Base-by-base conservation (phyloP, 371 early-diverging fungal genomes). In the Rhizopus arrhizus region DNA sequence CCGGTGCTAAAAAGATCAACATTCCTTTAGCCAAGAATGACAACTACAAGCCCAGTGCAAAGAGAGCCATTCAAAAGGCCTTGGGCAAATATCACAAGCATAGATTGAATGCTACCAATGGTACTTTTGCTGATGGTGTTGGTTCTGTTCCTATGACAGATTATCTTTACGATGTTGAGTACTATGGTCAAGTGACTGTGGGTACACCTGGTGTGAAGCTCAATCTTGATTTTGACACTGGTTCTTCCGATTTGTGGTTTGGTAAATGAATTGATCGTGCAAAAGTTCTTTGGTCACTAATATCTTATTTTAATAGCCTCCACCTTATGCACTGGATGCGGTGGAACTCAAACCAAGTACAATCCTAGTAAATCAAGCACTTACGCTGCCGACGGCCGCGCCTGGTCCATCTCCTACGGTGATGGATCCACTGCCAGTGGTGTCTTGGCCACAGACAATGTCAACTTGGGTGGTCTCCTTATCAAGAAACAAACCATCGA, bases 191-290 rank as follows among this genome's bases (percentile, higher is more conserved):
- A 16, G 86, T 91, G 54, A 72, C 77, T n/a, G 66, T 94, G 31
- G 94, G 95, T 33, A 91, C 93, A 4, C 91, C 94, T 16, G 71
- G 83, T 13, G 93, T 95, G 65, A 77, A 67, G 8, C 86, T 95
- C 66, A 82, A 84, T 45, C 83, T 94, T 34, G 88, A 95, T 48
- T 88, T 93, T 58, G 95, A 95, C 73, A 94, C 95, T 10, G 95
- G 93, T 22, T 90, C 91, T 45, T 80, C 86, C 41, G 77, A 76
- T 58, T 46, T 73, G 15, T 75, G 73, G 72, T 54, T 68, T 57
- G 66, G 68, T 61, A 68, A 64, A 55, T 12, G 16, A 2, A 22
- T 3, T 10, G 12, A 11, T 0, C 28, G 32, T 48, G n/a, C 3
- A 29, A 33, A n/a, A 4, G 7, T 22, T 31, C 46, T 2, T 46